These are phyloP conservation scores for Atkinsonella hypoxylon DNA, from an alignment of 2,329 filamentous ascomycete genomes.

Conservation along the genomic window DNA sequence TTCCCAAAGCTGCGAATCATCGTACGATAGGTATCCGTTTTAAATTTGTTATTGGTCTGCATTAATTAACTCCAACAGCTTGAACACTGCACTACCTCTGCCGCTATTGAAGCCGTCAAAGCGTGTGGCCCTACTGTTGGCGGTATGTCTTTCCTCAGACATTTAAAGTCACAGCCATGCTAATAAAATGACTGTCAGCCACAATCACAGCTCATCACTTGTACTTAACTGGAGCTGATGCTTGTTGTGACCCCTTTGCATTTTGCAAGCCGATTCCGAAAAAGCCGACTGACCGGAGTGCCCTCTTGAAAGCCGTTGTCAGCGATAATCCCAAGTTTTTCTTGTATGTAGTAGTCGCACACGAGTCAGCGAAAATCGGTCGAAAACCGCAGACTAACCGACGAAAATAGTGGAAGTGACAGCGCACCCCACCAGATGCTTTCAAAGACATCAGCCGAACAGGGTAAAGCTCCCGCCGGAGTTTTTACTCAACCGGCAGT, in stretches of 20 bases:
- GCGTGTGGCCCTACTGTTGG: constrained; percentile 67
- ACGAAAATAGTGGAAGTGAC: constrained; percentile 36
- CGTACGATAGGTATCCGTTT: not conserved
- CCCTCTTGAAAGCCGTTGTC: constrained; percentile 53
- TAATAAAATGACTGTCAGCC: not conserved
- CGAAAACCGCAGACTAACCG: not conserved
- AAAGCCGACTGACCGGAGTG: constrained; percentile 58
- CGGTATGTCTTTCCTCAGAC: constrained; percentile 17
- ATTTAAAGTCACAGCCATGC: not conserved
- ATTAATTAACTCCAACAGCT: constrained; percentile 22
- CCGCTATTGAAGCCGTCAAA: constrained; percentile 66
- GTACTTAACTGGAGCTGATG: constrained; percentile 65
- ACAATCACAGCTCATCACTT: constrained; percentile 85
- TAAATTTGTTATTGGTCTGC: not conserved
- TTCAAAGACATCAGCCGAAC: constrained; percentile 40
- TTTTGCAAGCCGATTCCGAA: constrained; percentile 75
- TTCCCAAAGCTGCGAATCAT: constrained; percentile 61
- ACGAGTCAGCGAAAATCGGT: not conserved
- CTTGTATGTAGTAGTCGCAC: constrained; percentile 25
- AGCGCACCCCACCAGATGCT: constrained; percentile 50
- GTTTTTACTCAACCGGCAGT: constrained; percentile 71
- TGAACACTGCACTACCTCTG: constrained; percentile 81
- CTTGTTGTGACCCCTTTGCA: constrained; percentile 40
- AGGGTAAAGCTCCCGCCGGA: constrained; percentile 51
- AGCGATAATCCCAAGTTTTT: constrained; percentile 56